phyloP scores from a whole-genome alignment of 2,329 filamentous ascomycete species.

The Endoconidiophora laricicola region DNA sequence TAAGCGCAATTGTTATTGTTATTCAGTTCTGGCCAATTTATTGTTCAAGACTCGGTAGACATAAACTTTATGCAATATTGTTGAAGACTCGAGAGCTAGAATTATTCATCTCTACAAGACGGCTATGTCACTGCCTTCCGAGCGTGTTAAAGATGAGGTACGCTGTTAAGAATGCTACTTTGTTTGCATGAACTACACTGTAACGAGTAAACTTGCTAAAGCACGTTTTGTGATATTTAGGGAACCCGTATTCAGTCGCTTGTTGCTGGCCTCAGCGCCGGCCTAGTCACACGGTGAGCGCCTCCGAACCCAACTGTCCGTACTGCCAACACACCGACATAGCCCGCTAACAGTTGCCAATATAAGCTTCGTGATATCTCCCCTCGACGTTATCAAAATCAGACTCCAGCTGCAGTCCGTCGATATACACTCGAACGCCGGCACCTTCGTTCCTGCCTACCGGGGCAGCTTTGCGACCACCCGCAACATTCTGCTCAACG shows the following conservation, averaged over 20 bases:
- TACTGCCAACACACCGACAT: not conserved
- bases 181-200: not conserved
- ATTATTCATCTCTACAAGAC: too few species aligned
- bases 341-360: not conserved
- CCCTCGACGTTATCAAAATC: conserved; percentile 96
- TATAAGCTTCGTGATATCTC: conserved; percentile 72
- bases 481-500: conserved; percentile 57
- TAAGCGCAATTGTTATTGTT: too few species aligned
- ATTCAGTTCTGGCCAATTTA: too few species aligned
- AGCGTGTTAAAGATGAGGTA: conserved; percentile 14
- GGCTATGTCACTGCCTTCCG: conserved; percentile 2
- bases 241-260: conserved; percentile 41
- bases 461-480: conserved; percentile 65
- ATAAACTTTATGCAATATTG: too few species aligned
- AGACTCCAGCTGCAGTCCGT: conserved; percentile 68
- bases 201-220: not conserved
- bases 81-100: too few species aligned
- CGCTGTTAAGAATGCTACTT: not conserved
- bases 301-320: not conserved
- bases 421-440: not conserved
- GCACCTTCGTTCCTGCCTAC: conserved; percentile 29
- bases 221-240: conserved; percentile 19
- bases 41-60: too few species aligned
- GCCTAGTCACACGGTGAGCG: conserved; percentile 69
- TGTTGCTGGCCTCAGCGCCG: conserved; percentile 46